A percentile compares a stretch with the other conserved stretches of the same genome.
phyloP scores from a whole-genome alignment of 2,329 filamentous ascomycete species.

The Curvularia sp. region DNA sequence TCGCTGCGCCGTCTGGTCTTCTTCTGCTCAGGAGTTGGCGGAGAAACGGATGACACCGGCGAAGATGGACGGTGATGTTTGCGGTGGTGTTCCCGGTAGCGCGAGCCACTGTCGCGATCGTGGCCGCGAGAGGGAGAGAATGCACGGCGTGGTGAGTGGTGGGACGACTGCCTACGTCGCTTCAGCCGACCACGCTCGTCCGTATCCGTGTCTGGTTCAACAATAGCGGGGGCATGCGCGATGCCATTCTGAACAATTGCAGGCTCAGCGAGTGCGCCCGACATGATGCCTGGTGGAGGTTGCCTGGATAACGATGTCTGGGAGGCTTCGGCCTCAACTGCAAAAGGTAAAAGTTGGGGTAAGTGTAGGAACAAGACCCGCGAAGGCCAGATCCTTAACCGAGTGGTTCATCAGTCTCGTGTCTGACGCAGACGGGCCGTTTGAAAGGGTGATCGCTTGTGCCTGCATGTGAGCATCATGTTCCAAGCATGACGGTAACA shows the following conservation, averaged over 20 bases:
- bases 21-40: slow-evolving; percentile 28
- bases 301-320: slow-evolving; percentile 3
- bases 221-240: slow-evolving; percentile 50
- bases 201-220: slow-evolving; percentile 45
- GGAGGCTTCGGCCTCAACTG: slow-evolving; percentile 17
- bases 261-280: slow-evolving; percentile 8
- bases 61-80: slow-evolving; percentile 42
- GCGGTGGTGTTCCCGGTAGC: slow-evolving; percentile 42
- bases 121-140: slow-evolving; percentile 45
- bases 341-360: slow-evolving; percentile 10
- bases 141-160: slow-evolving; percentile 39
- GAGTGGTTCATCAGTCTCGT: slow-evolving; percentile 31
- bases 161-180: slow-evolving; percentile 39
- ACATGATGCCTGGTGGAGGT: slow-evolving; percentile 10
- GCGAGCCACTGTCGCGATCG: slow-evolving; percentile 41
- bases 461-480: slow-evolving; percentile 24
- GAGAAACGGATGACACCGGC: slow-evolving; percentile 32
- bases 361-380: slow-evolving; percentile 2
- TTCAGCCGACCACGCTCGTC: slow-evolving; percentile 46
- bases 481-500: slow-evolving; percentile 22
- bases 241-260: slow-evolving; percentile 42
- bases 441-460: slow-evolving; percentile 21
- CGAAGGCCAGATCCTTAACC: slow-evolving; percentile 13
- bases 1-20: slow-evolving; percentile 45
- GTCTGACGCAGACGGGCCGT: slow-evolving; percentile 28